Conservation (phyloP, 345 rosid genomes). For the Ceriops decandra region DNA sequence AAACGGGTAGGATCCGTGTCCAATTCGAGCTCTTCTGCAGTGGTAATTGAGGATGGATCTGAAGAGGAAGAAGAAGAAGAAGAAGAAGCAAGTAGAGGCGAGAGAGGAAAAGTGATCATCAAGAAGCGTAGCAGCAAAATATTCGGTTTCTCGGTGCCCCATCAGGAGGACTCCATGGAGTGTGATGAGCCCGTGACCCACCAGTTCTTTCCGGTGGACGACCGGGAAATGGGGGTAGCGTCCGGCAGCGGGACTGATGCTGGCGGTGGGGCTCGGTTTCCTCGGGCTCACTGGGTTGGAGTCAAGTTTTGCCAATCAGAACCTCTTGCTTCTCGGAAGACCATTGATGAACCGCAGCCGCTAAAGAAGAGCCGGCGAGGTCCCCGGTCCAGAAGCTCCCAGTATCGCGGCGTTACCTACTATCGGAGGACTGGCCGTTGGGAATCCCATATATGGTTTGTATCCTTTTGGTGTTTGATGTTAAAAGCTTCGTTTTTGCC, state of each 20-base stretch:
- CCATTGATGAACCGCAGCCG: constrained; percentile 52
- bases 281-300: constrained; percentile 63
- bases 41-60: constrained; percentile 72
- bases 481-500: not conserved
- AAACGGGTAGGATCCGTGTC: constrained; percentile 71
- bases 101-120: constrained; percentile 13
- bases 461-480: not conserved
- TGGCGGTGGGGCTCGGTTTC: constrained; percentile 36
- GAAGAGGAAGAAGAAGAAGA: constrained; percentile 61
- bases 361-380: constrained; percentile 89
- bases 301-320: constrained; percentile 66
- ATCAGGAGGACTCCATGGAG: constrained; percentile 24
- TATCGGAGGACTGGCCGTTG: constrained; percentile 97
- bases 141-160: constrained; percentile 48
- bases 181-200: constrained; percentile 62
- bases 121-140: constrained; percentile 44
- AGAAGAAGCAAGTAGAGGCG: constrained; percentile 32
- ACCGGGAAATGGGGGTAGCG: constrained; percentile 40
- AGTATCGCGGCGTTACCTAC: constrained; percentile 93
- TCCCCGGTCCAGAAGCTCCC: constrained; percentile 94
- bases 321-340: constrained; percentile 33
- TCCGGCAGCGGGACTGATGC: constrained; percentile 19
- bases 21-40: constrained; percentile 82
- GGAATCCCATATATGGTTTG: constrained; percentile 98
- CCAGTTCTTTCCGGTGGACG: constrained; percentile 70